Percentiles rank a stretch among this genome's conserved stretches.
Evolutionary conservation across 1,284 basidiomycete genomes (phyloP).

Genomic region (Meripilus lineatus): DNA sequence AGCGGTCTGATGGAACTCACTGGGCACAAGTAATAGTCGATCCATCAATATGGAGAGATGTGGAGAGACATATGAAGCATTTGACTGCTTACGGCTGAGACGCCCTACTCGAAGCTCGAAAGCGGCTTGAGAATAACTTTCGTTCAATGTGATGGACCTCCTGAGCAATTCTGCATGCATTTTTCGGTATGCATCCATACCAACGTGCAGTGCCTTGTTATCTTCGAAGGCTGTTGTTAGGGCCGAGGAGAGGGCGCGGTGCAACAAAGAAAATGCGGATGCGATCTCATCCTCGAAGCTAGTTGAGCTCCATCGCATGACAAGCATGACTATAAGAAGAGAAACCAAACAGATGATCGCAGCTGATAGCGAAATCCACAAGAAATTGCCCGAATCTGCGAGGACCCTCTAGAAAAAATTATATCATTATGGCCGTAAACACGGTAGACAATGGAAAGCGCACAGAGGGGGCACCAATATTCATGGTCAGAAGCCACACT

Average conservation of each 20-base stretch:
- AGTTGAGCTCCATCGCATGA: constrained; percentile 39
- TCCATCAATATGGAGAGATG: constrained; percentile 2
- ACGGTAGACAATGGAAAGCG: constrained; percentile 11
- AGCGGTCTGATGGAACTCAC: constrained; percentile 43
- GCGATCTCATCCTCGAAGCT: constrained; percentile 40
- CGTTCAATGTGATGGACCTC: constrained; percentile 36
- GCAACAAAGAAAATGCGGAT: constrained; percentile 30
- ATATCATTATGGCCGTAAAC: not conserved
- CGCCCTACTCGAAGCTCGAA: constrained; percentile 45
- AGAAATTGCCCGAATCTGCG: constrained; percentile 28
- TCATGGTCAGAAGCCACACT: constrained; percentile 40
- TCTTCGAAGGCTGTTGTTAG: constrained; percentile 27
- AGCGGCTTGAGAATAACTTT: constrained; percentile 40
- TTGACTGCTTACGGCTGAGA: constrained; percentile 32
- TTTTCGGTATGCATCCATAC: constrained; percentile 17
- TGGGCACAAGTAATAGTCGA: constrained; percentile 18
- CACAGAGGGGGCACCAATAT: constrained; percentile 31
- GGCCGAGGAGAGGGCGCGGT: constrained; percentile 30
- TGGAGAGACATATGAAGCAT: not conserved
- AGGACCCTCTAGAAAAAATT: constrained; percentile 26
- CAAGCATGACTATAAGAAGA: constrained; percentile 33
- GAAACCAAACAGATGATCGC: constrained; percentile 37
- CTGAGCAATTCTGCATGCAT: constrained; percentile 30
- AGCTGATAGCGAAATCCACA: constrained; percentile 39
- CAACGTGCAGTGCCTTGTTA: constrained; percentile 9